These are phyloP conservation scores for Backusella australiensis DNA, from an alignment of 192 early-diverging fungal species.

Conservation along the genomic window DNA sequence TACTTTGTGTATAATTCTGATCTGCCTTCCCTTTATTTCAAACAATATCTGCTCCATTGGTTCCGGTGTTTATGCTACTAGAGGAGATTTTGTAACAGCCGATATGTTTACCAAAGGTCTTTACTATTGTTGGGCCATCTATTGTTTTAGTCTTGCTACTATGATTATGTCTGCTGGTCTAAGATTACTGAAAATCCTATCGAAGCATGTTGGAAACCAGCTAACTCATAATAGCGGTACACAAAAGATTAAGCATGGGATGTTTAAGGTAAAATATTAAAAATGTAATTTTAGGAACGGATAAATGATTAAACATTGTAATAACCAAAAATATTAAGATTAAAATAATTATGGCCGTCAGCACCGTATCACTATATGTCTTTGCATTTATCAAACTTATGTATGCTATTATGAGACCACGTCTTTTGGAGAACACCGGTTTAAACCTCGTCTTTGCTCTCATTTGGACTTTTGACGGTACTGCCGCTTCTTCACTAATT, in stretches of 20 bases:
- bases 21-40: slow-evolving; percentile 25
- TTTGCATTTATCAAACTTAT: slow-evolving; percentile 10
- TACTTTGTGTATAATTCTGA: background rate
- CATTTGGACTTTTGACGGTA: slow-evolving; percentile 10
- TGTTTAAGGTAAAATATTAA: slow-evolving; percentile 19
- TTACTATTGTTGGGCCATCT: slow-evolving; percentile 27
- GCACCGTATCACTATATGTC: background rate
- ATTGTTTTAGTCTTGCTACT: slow-evolving; percentile 10
- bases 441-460: background rate
- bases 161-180: slow-evolving; percentile 16
- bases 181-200: slow-evolving; percentile 12
- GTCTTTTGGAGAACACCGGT: background rate
- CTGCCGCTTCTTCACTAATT: background rate
- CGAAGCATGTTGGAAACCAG: background rate
- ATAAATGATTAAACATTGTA: too few species aligned
- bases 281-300: background rate
- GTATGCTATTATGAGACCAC: background rate
- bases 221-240: background rate
- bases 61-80: slow-evolving; percentile 20
- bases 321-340: slow-evolving; percentile 8
- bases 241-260: slow-evolving; percentile 12
- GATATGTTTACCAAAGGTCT: slow-evolving; percentile 14
- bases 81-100: slow-evolving; percentile 8
- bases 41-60: slow-evolving; percentile 29
- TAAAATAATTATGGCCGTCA: slow-evolving; percentile 5